Evolutionary conservation across 495 filamentous ascomycete species (phyloP).

Genomic region (Trichocladium antarcticum): DNA sequence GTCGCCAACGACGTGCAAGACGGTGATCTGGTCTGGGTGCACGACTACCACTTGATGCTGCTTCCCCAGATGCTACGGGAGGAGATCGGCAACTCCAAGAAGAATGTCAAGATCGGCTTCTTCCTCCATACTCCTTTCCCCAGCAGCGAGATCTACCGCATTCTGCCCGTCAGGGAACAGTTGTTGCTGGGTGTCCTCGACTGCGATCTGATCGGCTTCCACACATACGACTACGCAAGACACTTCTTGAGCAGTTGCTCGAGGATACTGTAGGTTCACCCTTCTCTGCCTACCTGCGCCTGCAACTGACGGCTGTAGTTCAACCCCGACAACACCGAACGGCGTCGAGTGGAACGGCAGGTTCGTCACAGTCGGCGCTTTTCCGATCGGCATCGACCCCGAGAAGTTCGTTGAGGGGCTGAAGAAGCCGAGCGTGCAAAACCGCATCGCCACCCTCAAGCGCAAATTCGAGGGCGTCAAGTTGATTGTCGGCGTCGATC

Average conservation of each 20-base stretch:
- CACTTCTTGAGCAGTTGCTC: slow-evolving; percentile 85
- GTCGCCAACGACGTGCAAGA: slow-evolving; percentile 61
- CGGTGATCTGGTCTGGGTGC: slow-evolving; percentile 85
- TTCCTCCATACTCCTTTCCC: slow-evolving; percentile 94
- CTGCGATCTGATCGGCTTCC: slow-evolving; percentile 84
- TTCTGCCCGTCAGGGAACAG: slow-evolving; percentile 75
- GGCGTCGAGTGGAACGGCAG: slow-evolving; percentile 68
- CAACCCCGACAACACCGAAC: slow-evolving; percentile 69
- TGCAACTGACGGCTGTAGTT: slow-evolving; percentile 34
- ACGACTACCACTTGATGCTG: slow-evolving; percentile 94
- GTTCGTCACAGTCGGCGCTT: slow-evolving; percentile 64
- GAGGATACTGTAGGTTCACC: slow-evolving; percentile 54
- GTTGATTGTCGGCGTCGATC: slow-evolving; percentile 85
- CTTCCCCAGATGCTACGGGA: slow-evolving; percentile 77
- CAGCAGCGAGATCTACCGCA: slow-evolving; percentile 81
- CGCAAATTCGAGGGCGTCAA: slow-evolving; percentile 78
- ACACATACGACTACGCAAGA: slow-evolving; percentile 86
- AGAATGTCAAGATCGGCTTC: slow-evolving; percentile 83
- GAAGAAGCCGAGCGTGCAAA: slow-evolving; percentile 65
- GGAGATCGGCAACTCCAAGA: slow-evolving; percentile 53
- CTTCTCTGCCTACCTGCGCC: not conserved
- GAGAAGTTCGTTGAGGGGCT: slow-evolving; percentile 87
- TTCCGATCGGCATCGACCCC: slow-evolving; percentile 91
- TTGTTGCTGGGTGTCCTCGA: slow-evolving; percentile 69
- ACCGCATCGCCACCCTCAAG: slow-evolving; percentile 64